Evolutionary conservation across 139 green algal genomes (phyloP), one percentile per base, ranked within the genome.

Genomic region (Auxenochlorella protothecoides): DNA sequence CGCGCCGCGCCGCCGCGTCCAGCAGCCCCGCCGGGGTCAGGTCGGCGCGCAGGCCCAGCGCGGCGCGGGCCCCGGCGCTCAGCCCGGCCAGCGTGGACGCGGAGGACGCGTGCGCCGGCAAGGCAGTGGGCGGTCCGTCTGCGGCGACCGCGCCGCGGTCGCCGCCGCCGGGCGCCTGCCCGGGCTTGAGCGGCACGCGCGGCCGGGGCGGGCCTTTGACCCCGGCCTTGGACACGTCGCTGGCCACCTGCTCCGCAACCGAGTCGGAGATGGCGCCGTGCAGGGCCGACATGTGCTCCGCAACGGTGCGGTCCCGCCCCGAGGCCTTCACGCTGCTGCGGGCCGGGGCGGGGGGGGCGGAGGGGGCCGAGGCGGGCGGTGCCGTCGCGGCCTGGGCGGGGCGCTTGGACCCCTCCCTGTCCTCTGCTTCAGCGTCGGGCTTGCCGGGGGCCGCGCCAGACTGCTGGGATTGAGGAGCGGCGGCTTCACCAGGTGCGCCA

Each of bases 1-100:
- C 75, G 13, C 57, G 68, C 27, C 70, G 68, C 11, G 66, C 5
- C 5, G 78, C 78, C 59, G 74, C 64, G 10, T 16, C 63, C 16
- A 81, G 57, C 65, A 81, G 60, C 0, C 62, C 66, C 3, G 68
- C 55, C 0, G 74, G 66, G 5, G 14, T 56, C 57, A 80, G 44
- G n/a, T 78, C 74, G 44, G 27, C 27, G n/a, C 14, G 3, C 4
- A 79, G 9, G 11, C 74, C 74, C 65, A 79, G 74, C 65, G 63
- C 52, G 55, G 6, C 52, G 55, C 63, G 69, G 62, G 11, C 63
- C 4, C 53, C 8, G 54, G 52, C 16, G 54, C 16, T 44, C 27
- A 44, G 27, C 27, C 27, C 27, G 27, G 27, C 27, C 27, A 44
- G 27, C 27, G 27, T 44, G 27, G 27, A 44, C 27, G 27, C 27